phyloP scores from a whole-genome alignment of 1,139 yeast species.

The Debaryomyces udenii region DNA sequence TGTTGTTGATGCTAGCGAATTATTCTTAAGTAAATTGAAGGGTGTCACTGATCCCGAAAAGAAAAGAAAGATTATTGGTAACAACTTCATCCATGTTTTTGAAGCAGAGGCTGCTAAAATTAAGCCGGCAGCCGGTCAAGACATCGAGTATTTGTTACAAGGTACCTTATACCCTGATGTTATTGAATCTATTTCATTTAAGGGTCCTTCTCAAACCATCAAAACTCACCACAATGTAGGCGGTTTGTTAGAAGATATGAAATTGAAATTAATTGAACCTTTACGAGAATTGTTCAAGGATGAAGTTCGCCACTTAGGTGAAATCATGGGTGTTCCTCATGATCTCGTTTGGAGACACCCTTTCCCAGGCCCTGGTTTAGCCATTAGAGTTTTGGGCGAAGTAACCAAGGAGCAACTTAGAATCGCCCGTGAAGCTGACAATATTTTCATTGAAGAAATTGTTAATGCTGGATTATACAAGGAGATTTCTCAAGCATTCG shows the following conservation, averaged over 20 bases:
- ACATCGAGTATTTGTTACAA: constrained; percentile 90
- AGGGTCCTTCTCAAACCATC: constrained; percentile 99
- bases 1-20: constrained; percentile 92
- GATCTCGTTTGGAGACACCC: constrained; percentile 99
- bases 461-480: constrained; percentile 89
- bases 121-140: constrained; percentile 86
- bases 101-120: constrained; percentile 95
- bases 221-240: constrained; percentile 99
- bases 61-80: constrained; percentile 98
- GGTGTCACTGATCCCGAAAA: constrained; percentile 98
- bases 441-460: constrained; percentile 94
- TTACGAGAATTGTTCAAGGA: constrained; percentile 97
- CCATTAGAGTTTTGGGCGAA: constrained; percentile 96
- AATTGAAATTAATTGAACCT: constrained; percentile 96
- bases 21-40: constrained; percentile 80
- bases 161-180: constrained; percentile 99
- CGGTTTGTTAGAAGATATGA: constrained; percentile 96
- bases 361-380: constrained; percentile 99
- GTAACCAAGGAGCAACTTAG: constrained; percentile 90
- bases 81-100: constrained; percentile 94
- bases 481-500: constrained; percentile 96
- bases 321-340: constrained; percentile 91
- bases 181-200: constrained; percentile 96
- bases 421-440: constrained; percentile 97
- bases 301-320: constrained; percentile 96